Evolutionary conservation across 441 rosid genomes (phyloP).

Genomic region (Erysimum pusillum): DNA sequence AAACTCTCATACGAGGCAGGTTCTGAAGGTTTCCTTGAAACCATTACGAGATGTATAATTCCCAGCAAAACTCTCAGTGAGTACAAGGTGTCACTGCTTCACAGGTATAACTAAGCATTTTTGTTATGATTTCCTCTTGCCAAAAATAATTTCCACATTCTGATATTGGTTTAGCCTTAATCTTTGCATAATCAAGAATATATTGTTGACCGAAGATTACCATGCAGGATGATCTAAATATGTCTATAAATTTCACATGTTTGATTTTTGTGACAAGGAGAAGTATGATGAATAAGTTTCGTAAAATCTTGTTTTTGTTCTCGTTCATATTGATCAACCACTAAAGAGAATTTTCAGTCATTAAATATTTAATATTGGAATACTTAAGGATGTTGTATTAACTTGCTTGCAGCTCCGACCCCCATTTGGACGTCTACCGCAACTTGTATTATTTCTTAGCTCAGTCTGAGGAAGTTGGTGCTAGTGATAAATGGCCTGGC

Average conservation of each 20-base stretch:
- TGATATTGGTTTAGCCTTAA: constrained; percentile 24
- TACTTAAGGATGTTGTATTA: constrained; percentile 44
- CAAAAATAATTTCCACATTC: constrained; percentile 23
- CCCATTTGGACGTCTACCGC: constrained; percentile 86
- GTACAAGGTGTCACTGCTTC: constrained; percentile 64
- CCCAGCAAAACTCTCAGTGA: constrained; percentile 69
- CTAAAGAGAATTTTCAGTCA: constrained; percentile 22
- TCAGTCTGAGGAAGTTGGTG: constrained; percentile 95
- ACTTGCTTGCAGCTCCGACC: constrained; percentile 79
- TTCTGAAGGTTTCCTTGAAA: constrained; percentile 84
- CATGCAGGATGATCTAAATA: constrained; percentile 22
- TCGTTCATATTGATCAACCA: constrained; percentile 13
- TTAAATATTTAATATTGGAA: constrained; percentile 25
- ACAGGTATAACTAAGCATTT: constrained; percentile 59
- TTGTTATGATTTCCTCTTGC: constrained; percentile 25
- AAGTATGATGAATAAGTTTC: constrained; percentile 28
- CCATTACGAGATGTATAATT: constrained; percentile 71
- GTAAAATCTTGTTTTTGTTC: constrained; percentile 24
- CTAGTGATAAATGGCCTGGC: constrained; percentile 99
- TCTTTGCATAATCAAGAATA: constrained; percentile 21
- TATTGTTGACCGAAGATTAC: constrained; percentile 23
- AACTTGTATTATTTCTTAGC: constrained; percentile 91
- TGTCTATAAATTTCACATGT: constrained; percentile 7
- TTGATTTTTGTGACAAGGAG: constrained; percentile 25
- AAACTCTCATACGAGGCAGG: constrained; percentile 90